A percentile compares a stretch with the other conserved stretches of the same genome.
Conservation (phyloP, 148 eudicot genomes). For the Rhododendron henanense region DNA sequence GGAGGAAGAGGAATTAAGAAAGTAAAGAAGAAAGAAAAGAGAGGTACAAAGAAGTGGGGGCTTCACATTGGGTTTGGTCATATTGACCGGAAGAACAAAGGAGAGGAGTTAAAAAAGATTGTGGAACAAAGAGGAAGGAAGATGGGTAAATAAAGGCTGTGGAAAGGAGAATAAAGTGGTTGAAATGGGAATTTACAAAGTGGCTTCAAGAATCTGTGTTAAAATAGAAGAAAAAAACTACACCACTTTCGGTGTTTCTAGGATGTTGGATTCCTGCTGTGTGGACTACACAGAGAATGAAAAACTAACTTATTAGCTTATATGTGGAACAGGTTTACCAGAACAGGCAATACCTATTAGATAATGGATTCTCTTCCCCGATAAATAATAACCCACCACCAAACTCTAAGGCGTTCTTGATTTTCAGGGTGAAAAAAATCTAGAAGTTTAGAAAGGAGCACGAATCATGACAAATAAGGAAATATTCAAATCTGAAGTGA, state of each 20-base stretch:
- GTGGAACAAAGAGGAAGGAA: constrained; percentile 16
- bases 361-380: not conserved
- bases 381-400: not conserved
- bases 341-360: not conserved
- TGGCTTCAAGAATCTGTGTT: constrained; percentile 4
- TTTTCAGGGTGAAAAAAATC: not conserved
- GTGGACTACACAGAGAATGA: not conserved
- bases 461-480: not conserved
- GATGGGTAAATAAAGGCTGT: constrained; percentile 24
- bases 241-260: not conserved
- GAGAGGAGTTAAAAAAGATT: not conserved
- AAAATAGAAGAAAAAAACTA: not conserved
- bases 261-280: not conserved
- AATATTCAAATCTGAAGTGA: not conserved
- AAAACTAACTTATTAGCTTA: not conserved
- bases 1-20: constrained; percentile 21
- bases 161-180: constrained; percentile 19
- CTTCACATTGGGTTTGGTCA: constrained; percentile 8
- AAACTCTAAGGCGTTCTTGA: not conserved
- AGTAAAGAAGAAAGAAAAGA: constrained; percentile 16
- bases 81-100: not conserved
- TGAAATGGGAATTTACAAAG: constrained; percentile 4
- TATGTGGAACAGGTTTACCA: not conserved
- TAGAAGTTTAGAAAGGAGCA: not conserved
- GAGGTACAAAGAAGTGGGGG: constrained; percentile 6